Evolutionary conservation across 2,329 filamentous ascomycete species (phyloP).

Genomic region (Colletotrichum camelliae): DNA sequence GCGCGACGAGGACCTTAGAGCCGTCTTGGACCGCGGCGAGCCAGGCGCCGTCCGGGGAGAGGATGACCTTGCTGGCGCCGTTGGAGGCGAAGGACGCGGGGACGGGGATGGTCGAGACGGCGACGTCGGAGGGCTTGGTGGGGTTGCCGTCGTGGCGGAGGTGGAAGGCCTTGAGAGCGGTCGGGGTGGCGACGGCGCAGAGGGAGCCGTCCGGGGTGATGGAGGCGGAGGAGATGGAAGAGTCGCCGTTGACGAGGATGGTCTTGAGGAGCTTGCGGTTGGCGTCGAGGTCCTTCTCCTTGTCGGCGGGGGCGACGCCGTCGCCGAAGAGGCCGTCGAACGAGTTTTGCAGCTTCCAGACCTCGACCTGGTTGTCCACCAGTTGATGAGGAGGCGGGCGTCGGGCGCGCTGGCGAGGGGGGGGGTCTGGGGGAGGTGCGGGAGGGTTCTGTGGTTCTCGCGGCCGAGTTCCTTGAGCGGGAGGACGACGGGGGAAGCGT

Average conservation of each 20-base stretch:
- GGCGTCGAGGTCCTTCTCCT: conserved; percentile 48
- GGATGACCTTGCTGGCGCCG: conserved; percentile 72
- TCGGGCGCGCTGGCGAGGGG: conserved; percentile 75
- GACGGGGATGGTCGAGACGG: conserved; percentile 73
- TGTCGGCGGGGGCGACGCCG: conserved; percentile 38
- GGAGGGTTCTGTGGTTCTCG: conserved; percentile 83
- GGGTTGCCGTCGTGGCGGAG: conserved; percentile 56
- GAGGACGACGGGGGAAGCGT: conserved; percentile 81
- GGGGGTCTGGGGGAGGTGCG: conserved; percentile 82
- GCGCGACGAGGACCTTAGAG: conserved; percentile 60
- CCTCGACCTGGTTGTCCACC: conserved; percentile 87
- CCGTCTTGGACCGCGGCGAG: conserved; percentile 69
- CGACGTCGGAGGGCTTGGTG: conserved; percentile 62
- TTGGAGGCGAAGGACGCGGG: conserved; percentile 59
- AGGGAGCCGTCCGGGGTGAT: conserved; percentile 76
- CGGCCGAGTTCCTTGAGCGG: conserved; percentile 76
- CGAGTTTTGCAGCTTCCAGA: conserved; percentile 70
- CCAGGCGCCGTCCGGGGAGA: conserved; percentile 76
- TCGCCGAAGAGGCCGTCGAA: conserved; percentile 50
- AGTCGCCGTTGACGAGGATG: conserved; percentile 74
- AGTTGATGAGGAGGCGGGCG: conserved; percentile 81
- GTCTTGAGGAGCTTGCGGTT: conserved; percentile 72
- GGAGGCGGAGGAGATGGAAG: conserved; percentile 78
- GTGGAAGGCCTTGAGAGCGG: conserved; percentile 79
- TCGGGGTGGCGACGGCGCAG: conserved; percentile 77